phyloP scores from a whole-genome alignment of 73 alveolate genomes.

The Tetrahymena malaccensis region DNA sequence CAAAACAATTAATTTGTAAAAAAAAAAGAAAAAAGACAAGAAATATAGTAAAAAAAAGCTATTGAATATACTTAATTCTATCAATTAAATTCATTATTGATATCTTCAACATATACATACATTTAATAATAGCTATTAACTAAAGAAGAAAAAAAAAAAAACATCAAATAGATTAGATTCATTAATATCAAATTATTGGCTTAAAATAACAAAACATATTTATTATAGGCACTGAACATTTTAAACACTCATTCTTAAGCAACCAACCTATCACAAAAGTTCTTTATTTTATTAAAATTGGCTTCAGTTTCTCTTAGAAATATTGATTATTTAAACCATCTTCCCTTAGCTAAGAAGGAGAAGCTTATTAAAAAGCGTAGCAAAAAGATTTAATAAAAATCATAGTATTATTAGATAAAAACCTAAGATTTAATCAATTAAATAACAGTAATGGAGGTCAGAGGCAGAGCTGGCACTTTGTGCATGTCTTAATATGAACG shows the following conservation, averaged over 20 bases:
- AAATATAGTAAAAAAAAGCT: not conserved
- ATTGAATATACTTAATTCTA: not conserved
- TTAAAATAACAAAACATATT: too few species aligned
- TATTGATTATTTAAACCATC: not conserved
- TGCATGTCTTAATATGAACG: not conserved
- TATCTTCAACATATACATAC: not conserved
- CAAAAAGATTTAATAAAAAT: not conserved
- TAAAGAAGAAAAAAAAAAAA: too few species aligned
- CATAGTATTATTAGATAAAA: not conserved
- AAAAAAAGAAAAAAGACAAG: not conserved
- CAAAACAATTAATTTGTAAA: not conserved
- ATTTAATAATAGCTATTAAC: not conserved
- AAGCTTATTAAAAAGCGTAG: not conserved
- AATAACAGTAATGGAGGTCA: not conserved
- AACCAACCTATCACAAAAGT: not conserved
- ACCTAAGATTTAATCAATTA: not conserved
- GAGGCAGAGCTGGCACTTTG: not conserved
- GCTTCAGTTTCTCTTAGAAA: not conserved
- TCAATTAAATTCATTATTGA: not conserved
- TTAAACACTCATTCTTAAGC: too few species aligned
- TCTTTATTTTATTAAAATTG: not conserved
- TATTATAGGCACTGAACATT: too few species aligned
- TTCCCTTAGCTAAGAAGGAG: not conserved
- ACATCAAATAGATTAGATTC: not conserved
- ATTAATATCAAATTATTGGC: not conserved